A percentile compares a stretch with the other conserved stretches of the same genome.
These are phyloP conservation scores for Saturnispora hagleri DNA, from an alignment of 805 yeast species.

Conservation along the genomic window DNA sequence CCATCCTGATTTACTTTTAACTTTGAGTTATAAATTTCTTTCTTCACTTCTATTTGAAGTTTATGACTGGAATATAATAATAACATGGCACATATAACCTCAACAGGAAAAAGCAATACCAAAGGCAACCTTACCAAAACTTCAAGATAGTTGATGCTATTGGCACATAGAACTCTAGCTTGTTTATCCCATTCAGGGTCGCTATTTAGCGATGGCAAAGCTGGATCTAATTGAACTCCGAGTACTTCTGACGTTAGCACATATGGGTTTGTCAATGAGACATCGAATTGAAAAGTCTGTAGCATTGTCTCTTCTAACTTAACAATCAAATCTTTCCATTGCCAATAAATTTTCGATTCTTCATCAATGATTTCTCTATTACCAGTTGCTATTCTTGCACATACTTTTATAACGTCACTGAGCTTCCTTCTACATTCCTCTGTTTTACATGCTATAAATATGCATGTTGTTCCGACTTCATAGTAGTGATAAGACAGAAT, in stretches of 20 bases:
- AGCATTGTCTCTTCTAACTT: constrained; percentile 37
- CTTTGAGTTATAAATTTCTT: constrained; percentile 9
- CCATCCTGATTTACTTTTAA: constrained; percentile 15
- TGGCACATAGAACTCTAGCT: constrained; percentile 14
- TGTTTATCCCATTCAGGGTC: constrained; percentile 14
- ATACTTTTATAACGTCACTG: constrained; percentile 39
- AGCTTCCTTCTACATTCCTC: constrained; percentile 43
- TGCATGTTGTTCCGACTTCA: constrained; percentile 41
- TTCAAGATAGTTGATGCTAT: constrained; percentile 23
- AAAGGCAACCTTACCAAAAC: constrained; percentile 23
- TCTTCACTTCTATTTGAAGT: constrained; percentile 15
- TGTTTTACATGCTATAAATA: constrained; percentile 45
- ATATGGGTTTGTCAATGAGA: constrained; percentile 35
- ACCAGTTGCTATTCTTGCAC: constrained; percentile 37
- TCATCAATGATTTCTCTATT: constrained; percentile 34
- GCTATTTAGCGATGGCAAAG: constrained; percentile 1
- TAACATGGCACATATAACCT: constrained; percentile 21
- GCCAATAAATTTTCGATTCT: constrained; percentile 39
- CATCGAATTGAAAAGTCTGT: constrained; percentile 40
- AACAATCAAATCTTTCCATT: constrained; percentile 40
- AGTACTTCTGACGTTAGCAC: constrained; percentile 18
- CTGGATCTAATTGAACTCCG: constrained; percentile 12
- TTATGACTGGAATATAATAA: constrained; percentile 18
- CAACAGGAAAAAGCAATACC: constrained; percentile 17
- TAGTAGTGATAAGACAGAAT: constrained; percentile 36